Evolutionary conservation across 768 basidiomycete genomes (phyloP).

Genomic region (Tulasnella sp.): DNA sequence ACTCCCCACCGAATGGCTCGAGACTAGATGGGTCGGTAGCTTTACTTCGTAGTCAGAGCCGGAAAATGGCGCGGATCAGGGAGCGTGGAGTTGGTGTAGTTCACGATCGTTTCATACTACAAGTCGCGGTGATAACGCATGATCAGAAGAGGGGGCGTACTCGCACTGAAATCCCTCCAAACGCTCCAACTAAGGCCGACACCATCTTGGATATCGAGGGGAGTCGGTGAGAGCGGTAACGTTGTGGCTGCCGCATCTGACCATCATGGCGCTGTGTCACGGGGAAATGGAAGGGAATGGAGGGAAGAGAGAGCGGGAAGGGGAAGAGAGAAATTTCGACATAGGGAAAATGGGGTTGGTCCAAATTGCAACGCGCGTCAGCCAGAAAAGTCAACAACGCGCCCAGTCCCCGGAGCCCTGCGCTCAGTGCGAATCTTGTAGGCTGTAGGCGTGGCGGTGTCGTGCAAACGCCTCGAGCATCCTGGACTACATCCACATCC

Average conservation of each 20-base stretch:
- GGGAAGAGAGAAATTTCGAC: slow-evolving; percentile 15
- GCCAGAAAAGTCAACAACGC: slow-evolving; percentile 31
- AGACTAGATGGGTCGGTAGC: too few species aligned
- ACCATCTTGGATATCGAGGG: too few species aligned
- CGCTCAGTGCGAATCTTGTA: slow-evolving; percentile 89
- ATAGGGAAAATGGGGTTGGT: background rate
- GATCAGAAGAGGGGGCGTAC: too few species aligned
- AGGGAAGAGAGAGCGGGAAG: background rate
- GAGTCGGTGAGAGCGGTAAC: slow-evolving; percentile 87
- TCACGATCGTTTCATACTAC: too few species aligned
- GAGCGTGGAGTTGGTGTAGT: too few species aligned
- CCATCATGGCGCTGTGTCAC: slow-evolving; percentile 75
- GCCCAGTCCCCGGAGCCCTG: slow-evolving; percentile 88
- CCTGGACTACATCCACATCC: slow-evolving; percentile 55
- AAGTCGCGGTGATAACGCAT: too few species aligned
- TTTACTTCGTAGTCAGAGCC: too few species aligned
- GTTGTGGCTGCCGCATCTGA: slow-evolving; percentile 95
- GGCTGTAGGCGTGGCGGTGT: slow-evolving; percentile 69
- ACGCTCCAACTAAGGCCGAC: too few species aligned
- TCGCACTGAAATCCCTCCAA: too few species aligned
- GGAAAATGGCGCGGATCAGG: too few species aligned
- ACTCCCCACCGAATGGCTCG: too few species aligned
- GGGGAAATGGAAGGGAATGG: background rate
- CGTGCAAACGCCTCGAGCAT: slow-evolving; percentile 59
- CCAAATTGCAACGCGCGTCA: background rate